A percentile compares a stretch with the other conserved stretches of the same genome.
Evolutionary conservation across 2,329 filamentous ascomycete genomes (phyloP).

Genomic region (Remersonia thermophila): DNA sequence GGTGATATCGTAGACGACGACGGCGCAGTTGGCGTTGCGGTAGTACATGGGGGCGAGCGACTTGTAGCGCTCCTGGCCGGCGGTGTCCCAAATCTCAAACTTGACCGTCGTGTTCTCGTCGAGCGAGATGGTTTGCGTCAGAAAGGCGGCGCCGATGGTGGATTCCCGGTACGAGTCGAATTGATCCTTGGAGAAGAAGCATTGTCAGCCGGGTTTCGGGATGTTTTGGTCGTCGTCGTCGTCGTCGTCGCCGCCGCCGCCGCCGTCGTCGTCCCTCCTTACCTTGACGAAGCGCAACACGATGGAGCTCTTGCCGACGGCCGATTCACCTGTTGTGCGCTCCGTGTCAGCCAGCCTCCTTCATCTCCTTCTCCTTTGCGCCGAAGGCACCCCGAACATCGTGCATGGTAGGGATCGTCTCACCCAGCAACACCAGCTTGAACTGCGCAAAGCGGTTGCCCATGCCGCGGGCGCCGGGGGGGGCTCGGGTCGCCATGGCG

Average conservation of each 20-base stretch:
- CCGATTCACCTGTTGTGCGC: constrained; percentile 67
- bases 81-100: constrained; percentile 99
- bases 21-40: constrained; percentile 96
- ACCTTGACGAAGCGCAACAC: constrained; percentile 98
- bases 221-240: too few relatives aligned
- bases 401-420: constrained; percentile 22
- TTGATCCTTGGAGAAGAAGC: constrained; percentile 96
- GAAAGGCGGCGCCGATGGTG: constrained; percentile 94
- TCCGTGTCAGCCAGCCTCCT: too few relatives aligned
- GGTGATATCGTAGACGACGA: constrained; percentile 98
- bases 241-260: too few relatives aligned
- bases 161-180: constrained; percentile 97
- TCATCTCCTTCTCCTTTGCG: too few relatives aligned
- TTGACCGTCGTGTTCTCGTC: constrained; percentile 98
- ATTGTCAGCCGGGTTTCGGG: constrained; percentile 7
- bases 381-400: too few relatives aligned
- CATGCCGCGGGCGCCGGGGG: constrained; percentile 47
- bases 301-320: constrained; percentile 98
- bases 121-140: constrained; percentile 96
- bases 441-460: constrained; percentile 94
- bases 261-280: constrained; percentile 12
- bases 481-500: constrained; percentile 73
- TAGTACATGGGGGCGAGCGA: constrained; percentile 99
- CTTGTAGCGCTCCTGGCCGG: constrained; percentile 97
- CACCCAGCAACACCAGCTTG: constrained; percentile 94